Base-by-base conservation (phyloP, 1,284 basidiomycete genomes). In the Ustilago hordei region DNA sequence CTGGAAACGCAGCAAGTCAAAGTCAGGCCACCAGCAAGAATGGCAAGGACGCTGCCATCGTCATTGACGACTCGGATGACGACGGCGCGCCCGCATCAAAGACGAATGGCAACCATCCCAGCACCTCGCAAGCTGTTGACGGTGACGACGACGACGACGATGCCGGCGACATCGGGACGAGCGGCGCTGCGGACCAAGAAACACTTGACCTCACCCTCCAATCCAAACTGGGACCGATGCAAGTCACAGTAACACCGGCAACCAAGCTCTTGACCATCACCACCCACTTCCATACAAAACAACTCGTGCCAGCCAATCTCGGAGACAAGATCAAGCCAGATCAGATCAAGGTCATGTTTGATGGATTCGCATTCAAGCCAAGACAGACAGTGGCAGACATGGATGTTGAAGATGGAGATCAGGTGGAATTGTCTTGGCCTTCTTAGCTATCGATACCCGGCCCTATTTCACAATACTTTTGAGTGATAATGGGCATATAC, bases 371-470 rank as follows among this genome's bases (percentile, higher is more conserved):
- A 4, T 59, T 45, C 35, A 59, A 34, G 28, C 57, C 57, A 9
- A 48, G 45, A 2, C 57, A 59, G 9, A 50, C 57, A 4, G 73
- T 82, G 8, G 60, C 50, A 17, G 75, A 80, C 2, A 60, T 71
- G 55, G 78, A 79, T 9, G 56, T 81, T 8, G 79, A 81, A 32
- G 77, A 81, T 38, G 70, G 57, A 15, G 65, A 68, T 36, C 64
- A 68, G 61, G 41, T 74, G 23, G 71, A 74, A 35, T 47, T 74
- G 32, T 50, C 57, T 36, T 73, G 70, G 70, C 48, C 48, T 50
- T 11, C 28, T 32, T 50, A 50, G 28, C 31, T 12, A 13, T 13
- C 4, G 36, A 8, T 69, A n/a, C 53, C 55, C 28, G 9, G n/a
- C 28, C 23, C 23, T 23, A 23, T 28, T 23, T 50, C 28, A 13